Base-by-base conservation (phyloP, 495 filamentous ascomycete species). In the Aspergillus wentii region DNA sequence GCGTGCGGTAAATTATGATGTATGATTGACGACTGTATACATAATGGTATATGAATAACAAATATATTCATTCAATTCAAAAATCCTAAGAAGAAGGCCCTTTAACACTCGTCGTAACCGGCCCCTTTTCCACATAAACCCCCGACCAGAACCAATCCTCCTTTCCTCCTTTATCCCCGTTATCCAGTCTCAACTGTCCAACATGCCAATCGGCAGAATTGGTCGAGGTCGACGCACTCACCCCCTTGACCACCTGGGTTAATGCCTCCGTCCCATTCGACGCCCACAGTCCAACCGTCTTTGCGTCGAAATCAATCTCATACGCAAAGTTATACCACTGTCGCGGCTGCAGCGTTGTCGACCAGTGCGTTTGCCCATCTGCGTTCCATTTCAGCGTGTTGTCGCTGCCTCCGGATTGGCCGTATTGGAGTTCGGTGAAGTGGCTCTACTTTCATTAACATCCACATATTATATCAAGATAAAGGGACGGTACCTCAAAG, bases 201-300 rank as follows among this genome's bases (percentile, higher is more conserved):
- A 88, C 57, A 58, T 88, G 83, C 83, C 81, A 88, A 54, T 87
- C 83, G 2, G 64, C 69, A 37, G 80, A 83, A 54, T 86, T 85
- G 10, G 77, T 83, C 8, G 71, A 79, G 4, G 80, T 71, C 17
- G 68, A 74, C 0, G 72, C 74, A 30, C 58, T 62, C 15, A 83
- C 74, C 1, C 78, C 74, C 2, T 71, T 59, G 2, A 79, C 78
- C 1, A 72, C 73, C 44, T 74, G 70, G 40, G 59, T 73, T 15
- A 87, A 61, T 3, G 71, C 55, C 40, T 73, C 66, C 14, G 68
- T 62, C 30, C 77, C 80, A 33, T 75, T 79, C 2, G 74, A 81
- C 43, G 83, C 77, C 77, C 80, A 86, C 54, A 87, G 72, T 4
- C 69, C 75, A n/a, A 87, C 80, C 3, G 68, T 74, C 46, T 69